Evolutionary conservation across 2,329 filamentous ascomycete genomes (phyloP), one percentile per base, ranked within the genome.

Genomic region (Hymenoscyphus fraxineus): DNA sequence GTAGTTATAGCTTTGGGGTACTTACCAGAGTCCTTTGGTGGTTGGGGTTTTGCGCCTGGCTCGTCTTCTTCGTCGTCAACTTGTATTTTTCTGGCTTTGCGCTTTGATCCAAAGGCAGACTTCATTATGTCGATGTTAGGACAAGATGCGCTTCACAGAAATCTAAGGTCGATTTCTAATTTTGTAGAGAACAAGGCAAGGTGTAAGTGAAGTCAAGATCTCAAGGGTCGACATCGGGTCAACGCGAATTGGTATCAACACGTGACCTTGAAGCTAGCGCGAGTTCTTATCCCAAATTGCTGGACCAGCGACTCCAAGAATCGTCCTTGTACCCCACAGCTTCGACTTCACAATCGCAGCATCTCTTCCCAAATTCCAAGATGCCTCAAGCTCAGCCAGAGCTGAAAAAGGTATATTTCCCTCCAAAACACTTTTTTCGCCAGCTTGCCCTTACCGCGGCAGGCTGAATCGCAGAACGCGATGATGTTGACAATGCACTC

Each of bases 341-440:
- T 58, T 51, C 66, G 64, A 51, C 32, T 51, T 31, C 47, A 38
- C 19, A 32, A 32, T 44, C 22, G 38, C 19, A 40, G 32, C 40
- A 60, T 62, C 35, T 38, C 47, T 40, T 58, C 70, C 65, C 65
- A 64, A 58, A 60, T 70, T 13, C 38, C 72, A 76, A 83, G 71
- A 99, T 99, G 95, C 92, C 95, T 81, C 94, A 96, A 88, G 93
- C 95, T 78, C 95, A 98, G 81, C 95, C 95, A 74, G 96, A 99
- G 83, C 87, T 99, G 69, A 99, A 98, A 82, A 99, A 98, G 88
- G 95, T 96, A 80, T 65, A 76, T 76, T 57, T 31, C 41, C 22
- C 6, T 19, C 39, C 3, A 76, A 76, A 58, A 56, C 22, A 7
- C 22, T 41, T 19, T 38, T 13, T 31, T 47, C 19, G 41, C 51